A percentile compares a stretch with the other conserved stretches of the same genome.
Conservation (phyloP, 1,139 yeast genomes). For the Pichia sp. region DNA sequence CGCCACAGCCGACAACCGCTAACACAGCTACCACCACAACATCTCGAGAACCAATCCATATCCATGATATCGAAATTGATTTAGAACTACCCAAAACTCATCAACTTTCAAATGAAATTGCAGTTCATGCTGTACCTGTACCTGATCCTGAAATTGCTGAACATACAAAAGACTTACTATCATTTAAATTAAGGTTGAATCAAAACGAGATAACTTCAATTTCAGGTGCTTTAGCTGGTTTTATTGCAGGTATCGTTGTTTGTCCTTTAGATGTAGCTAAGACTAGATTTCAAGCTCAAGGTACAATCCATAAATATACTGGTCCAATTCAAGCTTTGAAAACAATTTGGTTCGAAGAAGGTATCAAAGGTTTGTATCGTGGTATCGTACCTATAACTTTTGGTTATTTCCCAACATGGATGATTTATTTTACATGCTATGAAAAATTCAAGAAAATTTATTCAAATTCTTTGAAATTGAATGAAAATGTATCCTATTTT, state of each 20-base stretch:
- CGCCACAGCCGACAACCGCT: too few relatives aligned
- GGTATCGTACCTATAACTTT: slow-evolving; percentile 87
- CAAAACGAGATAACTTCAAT: slow-evolving; percentile 45
- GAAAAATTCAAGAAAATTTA: slow-evolving; percentile 61
- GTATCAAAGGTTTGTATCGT: slow-evolving; percentile 73
- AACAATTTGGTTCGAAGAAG: slow-evolving; percentile 68
- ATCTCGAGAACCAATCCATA: not conserved
- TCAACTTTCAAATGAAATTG: slow-evolving; percentile 13
- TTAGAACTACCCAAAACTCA: slow-evolving; percentile 15
- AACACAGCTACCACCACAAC: not conserved
- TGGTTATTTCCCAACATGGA: slow-evolving; percentile 98
- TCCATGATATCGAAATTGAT: not conserved
- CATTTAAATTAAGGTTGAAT: slow-evolving; percentile 16
- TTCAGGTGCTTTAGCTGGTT: slow-evolving; percentile 89
- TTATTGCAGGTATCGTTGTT: slow-evolving; percentile 80
- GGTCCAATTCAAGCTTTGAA: slow-evolving; percentile 56
- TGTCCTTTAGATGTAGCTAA: slow-evolving; percentile 94
- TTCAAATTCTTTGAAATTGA: slow-evolving; percentile 31
- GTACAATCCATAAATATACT: slow-evolving; percentile 38
- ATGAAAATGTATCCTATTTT: slow-evolving; percentile 57
- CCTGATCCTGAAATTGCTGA: slow-evolving; percentile 12
- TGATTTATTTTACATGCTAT: slow-evolving; percentile 85
- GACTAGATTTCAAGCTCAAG: slow-evolving; percentile 93
- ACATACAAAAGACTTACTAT: slow-evolving; percentile 13
- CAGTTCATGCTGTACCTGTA: slow-evolving; percentile 15